Evolutionary conservation across 768 basidiomycete species (phyloP).

Genomic region (Daedalea quercina): DNA sequence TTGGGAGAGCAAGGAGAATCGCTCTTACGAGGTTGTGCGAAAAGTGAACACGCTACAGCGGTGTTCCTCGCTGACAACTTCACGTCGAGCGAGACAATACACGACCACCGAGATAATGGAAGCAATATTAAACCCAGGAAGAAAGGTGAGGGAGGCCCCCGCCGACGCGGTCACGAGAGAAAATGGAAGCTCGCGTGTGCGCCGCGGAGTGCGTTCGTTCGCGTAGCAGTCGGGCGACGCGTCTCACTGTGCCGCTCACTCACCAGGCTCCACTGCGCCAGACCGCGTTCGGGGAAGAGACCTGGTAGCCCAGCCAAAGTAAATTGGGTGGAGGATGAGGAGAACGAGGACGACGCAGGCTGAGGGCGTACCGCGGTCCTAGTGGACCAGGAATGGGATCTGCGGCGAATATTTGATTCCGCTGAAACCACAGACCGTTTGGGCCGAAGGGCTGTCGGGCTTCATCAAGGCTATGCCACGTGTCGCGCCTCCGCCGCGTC

Average conservation of each 20-base stretch:
- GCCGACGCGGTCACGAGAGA: conserved; percentile 1
- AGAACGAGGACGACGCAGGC: conserved; percentile 2
- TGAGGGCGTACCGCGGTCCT: conserved; percentile 3
- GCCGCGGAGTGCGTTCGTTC: conserved; percentile 1
- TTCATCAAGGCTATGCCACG: conserved; percentile 1
- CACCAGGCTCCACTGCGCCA: neutral
- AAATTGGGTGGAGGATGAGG: conserved; percentile 5
- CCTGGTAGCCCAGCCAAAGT: neutral
- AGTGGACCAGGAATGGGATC: conserved; percentile 9
- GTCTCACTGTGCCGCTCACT: conserved; percentile 10
- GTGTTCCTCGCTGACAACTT: neutral
- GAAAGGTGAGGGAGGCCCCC: neutral
- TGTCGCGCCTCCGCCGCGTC: neutral
- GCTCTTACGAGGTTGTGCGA: conserved; percentile 8
- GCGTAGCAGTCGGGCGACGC: neutral
- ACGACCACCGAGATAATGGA: neutral
- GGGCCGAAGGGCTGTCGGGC: conserved; percentile 1
- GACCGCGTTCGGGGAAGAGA: neutral
- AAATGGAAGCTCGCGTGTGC: conserved; percentile 9
- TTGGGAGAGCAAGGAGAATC: neutral
- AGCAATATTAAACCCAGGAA: neutral
- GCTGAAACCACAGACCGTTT: conserved; percentile 15
- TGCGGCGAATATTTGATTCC: conserved; percentile 20
- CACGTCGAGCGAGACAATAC: neutral
- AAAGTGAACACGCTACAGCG: conserved; percentile 4